Base-by-base conservation (phyloP, 306 rosid species). In the Ormosia emarginata region DNA sequence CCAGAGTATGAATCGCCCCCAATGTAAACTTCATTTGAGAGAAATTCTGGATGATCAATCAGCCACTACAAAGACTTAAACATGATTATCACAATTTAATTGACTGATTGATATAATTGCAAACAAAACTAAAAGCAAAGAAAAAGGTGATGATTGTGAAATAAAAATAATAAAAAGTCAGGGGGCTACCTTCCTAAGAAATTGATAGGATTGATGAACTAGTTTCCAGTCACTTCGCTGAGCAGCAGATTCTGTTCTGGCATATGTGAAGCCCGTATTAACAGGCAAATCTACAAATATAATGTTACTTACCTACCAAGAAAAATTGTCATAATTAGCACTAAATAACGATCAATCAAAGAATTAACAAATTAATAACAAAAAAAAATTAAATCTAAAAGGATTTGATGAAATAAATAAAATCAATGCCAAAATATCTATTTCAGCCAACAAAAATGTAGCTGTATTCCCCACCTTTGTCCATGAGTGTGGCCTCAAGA, bases 1-100 rank as follows among this genome's bases (percentile, higher is more conserved):
- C 98, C 98, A 24, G 96, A 83, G 69, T 90, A 92, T 0, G 98
- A 94, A 68, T 88, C 94, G 6, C 98, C 97, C 6, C 88, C 94
- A 0, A 94, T 64, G 29, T 91, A 92, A 46, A 90, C 39, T 17
- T 86, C 80, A 76, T 87, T 89, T 2, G 91, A 44, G 2, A 44
- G 66, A 69, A 92, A 92, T 56, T 84, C 81, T 15, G 94, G 90
- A 77, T 92, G 97, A 74, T 76, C 84, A 46, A 85, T 43, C 71
- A 91, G 44, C 98, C 98, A 94, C 98, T 94, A 36, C 79, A 87
- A 76, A 79, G 5, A 82, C 50, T 76, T 7, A 17, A 40, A 65
- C 39, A 71, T 43, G 3, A 36, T 17, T 7, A 30, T 57, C 4
- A 11, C 18, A 33, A 24, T 24, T 50, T 46, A 10, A n/a, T 41